These are phyloP conservation scores for Conticribra weissflogii DNA, from an alignment of 108 stramenopile genomes.

Conservation along the genomic window DNA sequence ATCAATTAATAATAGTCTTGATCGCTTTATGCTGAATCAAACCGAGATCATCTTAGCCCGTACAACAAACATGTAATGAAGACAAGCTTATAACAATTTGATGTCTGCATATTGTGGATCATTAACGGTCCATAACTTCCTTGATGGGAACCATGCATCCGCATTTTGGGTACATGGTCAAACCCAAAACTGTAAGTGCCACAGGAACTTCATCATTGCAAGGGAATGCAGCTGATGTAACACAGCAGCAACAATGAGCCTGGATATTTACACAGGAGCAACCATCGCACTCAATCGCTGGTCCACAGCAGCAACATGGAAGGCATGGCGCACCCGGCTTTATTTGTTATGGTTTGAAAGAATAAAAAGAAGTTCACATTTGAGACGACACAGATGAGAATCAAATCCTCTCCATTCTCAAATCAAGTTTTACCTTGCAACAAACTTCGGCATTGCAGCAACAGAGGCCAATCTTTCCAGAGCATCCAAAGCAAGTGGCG, in stretches of 20 bases:
- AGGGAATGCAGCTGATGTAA: constrained; percentile 65
- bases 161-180: constrained; percentile 64
- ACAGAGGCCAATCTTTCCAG: constrained; percentile 66
- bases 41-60: too few species aligned
- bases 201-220: constrained; percentile 81
- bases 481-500: constrained; percentile 57
- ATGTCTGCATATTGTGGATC: not conserved
- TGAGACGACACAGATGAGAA: too few species aligned
- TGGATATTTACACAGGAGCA: constrained; percentile 62
- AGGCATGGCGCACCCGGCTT: constrained; percentile 61
- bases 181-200: constrained; percentile 56
- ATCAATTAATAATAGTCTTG: constrained; percentile 1
- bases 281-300: constrained; percentile 52
- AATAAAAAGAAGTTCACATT: too few species aligned
- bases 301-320: constrained; percentile 56
- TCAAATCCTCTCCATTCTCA: too few species aligned
- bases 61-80: too few species aligned
- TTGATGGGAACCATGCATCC: constrained; percentile 56
- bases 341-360: too few species aligned
- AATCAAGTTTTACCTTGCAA: constrained; percentile 53
- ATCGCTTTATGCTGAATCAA: not conserved
- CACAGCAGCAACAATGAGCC: constrained; percentile 68
- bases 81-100: not conserved
- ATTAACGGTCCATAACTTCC: constrained; percentile 50
- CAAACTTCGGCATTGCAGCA: constrained; percentile 66